phyloP scores from a whole-genome alignment of 768 basidiomycete genomes.

The Agrocybe chaxingu region DNA sequence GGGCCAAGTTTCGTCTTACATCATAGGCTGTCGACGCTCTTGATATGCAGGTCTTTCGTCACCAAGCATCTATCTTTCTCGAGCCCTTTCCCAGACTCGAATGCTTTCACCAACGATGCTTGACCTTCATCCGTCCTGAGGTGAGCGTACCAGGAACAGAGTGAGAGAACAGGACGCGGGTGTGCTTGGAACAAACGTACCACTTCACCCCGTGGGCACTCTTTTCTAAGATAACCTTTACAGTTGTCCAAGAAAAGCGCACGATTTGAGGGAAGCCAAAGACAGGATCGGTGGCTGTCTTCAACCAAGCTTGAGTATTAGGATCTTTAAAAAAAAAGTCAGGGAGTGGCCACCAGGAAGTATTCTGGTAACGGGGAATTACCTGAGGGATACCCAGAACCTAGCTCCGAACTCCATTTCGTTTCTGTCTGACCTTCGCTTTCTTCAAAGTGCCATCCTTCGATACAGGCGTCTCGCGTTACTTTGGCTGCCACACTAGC shows the following conservation, averaged over 20 bases:
- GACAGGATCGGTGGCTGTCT: slow-evolving; percentile 70
- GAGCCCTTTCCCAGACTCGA: slow-evolving; percentile 61
- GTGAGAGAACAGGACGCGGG: background rate
- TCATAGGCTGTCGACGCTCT: slow-evolving; percentile 67
- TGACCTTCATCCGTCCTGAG: slow-evolving; percentile 83
- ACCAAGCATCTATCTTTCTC: slow-evolving; percentile 77
- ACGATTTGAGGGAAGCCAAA: slow-evolving; percentile 92
- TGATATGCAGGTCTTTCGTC: slow-evolving; percentile 70
- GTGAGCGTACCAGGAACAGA: background rate
- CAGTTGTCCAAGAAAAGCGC: slow-evolving; percentile 94
- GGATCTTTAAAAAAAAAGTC: slow-evolving; percentile 58
- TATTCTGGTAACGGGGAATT: background rate
- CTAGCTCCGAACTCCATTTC: slow-evolving; percentile 41
- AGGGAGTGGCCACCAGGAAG: background rate
- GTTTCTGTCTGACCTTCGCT: slow-evolving; percentile 22
- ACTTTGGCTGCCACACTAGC: slow-evolving; percentile 99
- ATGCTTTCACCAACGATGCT: slow-evolving; percentile 70
- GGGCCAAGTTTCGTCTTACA: too few species aligned
- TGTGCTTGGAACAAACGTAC: slow-evolving; percentile 34
- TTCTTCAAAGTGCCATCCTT: slow-evolving; percentile 83
- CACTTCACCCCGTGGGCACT: slow-evolving; percentile 78
- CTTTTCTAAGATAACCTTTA: slow-evolving; percentile 82
- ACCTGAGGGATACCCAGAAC: slow-evolving; percentile 94
- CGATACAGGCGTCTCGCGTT: slow-evolving; percentile 87
- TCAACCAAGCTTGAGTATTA: slow-evolving; percentile 87